A percentile compares a stretch with the other conserved stretches of the same genome.
These are phyloP conservation scores for Lentinula sp. DNA, from an alignment of 768 basidiomycete species.

Conservation along the genomic window DNA sequence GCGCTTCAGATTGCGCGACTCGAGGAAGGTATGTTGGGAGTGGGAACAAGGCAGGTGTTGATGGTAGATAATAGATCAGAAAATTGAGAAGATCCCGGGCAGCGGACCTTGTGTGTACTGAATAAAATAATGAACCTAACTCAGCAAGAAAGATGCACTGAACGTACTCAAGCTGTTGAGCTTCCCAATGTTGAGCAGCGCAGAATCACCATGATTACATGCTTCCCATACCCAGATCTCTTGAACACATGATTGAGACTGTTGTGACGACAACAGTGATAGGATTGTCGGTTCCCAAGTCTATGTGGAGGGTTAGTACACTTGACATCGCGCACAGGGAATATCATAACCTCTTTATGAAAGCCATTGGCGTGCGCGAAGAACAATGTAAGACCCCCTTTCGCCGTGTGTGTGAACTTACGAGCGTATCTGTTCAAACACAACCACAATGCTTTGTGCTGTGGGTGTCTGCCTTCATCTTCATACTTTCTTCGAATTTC, in stretches of 20 bases:
- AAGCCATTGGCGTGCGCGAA: conserved; percentile 86
- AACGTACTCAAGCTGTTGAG: conserved; percentile 57
- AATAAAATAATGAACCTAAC: not conserved
- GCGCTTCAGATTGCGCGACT: conserved; percentile 35
- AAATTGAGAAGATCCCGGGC: conserved; percentile 77
- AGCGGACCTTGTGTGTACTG: conserved; percentile 78
- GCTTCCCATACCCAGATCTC: conserved; percentile 85
- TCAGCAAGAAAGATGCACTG: not conserved
- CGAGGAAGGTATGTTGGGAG: conserved; percentile 52
- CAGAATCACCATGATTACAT: conserved; percentile 83
- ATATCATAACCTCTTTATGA: conserved; percentile 65
- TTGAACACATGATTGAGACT: conserved; percentile 32
- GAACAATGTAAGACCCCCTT: conserved; percentile 50
- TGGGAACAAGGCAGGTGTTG: conserved; percentile 15
- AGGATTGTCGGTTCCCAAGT: conserved; percentile 72
- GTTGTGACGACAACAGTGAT: conserved; percentile 39
- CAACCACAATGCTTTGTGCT: conserved; percentile 53
- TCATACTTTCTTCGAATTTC: conserved; percentile 23
- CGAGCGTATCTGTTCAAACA: conserved; percentile 64
- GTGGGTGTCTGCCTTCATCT: not conserved
- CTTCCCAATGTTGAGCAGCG: conserved; percentile 53
- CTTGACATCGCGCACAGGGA: not conserved
- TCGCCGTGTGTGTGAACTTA: not conserved
- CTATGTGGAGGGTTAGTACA: conserved; percentile 28
- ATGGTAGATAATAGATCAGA: conserved; percentile 60